A percentile compares a stretch with the other conserved stretches of the same genome.
Conservation (phyloP, 169 alveolate genomes). For the Cyclospora cayetanensis region DNA sequence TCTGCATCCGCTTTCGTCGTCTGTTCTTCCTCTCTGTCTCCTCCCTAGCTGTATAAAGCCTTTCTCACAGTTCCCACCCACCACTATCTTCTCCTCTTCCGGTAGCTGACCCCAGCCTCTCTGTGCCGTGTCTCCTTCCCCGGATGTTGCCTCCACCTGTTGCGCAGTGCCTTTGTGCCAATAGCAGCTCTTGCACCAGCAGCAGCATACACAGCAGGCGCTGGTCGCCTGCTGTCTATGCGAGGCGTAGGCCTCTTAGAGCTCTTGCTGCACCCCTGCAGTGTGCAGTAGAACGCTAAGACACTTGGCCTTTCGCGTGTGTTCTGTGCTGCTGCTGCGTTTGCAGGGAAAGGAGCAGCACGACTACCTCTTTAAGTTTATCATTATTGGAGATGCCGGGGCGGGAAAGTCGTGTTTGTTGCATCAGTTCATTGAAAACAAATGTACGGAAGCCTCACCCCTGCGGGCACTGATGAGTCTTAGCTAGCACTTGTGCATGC, state of each 20-base stretch:
- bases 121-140: neutral
- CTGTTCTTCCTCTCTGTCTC: neutral
- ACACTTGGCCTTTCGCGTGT: neutral
- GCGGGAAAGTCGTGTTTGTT: conserved; percentile 81
- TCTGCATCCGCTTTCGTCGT: neutral
- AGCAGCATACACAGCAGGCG: neutral
- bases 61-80: neutral
- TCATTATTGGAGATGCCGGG: conserved; percentile 81
- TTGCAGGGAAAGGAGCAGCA: conserved; percentile 20
- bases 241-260: neutral
- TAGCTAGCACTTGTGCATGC: too few relatives aligned
- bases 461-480: conserved; percentile 81
- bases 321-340: neutral
- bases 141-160: neutral
- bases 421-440: conserved; percentile 82
- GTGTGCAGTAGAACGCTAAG: neutral
- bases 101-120: neutral
- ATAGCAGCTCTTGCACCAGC: too few relatives aligned
- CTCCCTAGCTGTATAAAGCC: neutral
- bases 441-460: conserved; percentile 67
- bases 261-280: neutral
- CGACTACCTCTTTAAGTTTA: conserved; percentile 82
- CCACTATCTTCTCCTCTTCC: neutral
- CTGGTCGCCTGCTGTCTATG: neutral
- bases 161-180: neutral